Evolutionary conservation across 2,329 filamentous ascomycete species (phyloP).

Genomic region (Hymenoscyphus fructigenus): DNA sequence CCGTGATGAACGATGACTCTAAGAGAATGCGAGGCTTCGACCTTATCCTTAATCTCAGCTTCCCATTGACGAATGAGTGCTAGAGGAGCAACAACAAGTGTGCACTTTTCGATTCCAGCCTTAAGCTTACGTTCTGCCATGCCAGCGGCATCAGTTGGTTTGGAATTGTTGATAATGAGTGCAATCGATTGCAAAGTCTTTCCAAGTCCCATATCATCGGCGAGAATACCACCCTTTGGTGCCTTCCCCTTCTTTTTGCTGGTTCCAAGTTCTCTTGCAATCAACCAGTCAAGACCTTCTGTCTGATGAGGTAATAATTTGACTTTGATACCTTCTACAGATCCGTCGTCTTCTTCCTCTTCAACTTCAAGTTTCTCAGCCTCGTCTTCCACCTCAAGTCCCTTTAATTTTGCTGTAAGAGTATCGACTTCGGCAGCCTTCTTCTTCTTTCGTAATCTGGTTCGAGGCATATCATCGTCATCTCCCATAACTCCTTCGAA

Average conservation of each 20-base stretch:
- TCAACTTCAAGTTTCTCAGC: conserved; percentile 42
- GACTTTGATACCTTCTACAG: conserved; percentile 78
- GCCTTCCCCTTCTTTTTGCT: conserved; percentile 77
- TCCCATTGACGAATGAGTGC: conserved; percentile 98
- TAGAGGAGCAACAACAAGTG: conserved; percentile 87
- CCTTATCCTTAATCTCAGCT: conserved; percentile 81
- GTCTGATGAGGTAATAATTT: conserved; percentile 91
- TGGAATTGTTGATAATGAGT: conserved; percentile 79
- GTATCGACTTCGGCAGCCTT: conserved; percentile 35
- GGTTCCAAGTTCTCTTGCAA: conserved; percentile 81
- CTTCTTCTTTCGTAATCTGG: conserved; percentile 41
- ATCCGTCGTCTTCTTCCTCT: conserved; percentile 58
- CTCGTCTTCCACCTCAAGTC: conserved; percentile 42
- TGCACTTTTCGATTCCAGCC: conserved; percentile 70
- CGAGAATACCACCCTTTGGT: conserved; percentile 90
- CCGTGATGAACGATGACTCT: conserved; percentile 91
- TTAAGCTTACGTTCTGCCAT: conserved; percentile 67
- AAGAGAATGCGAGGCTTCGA: conserved; percentile 66
- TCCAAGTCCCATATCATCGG: conserved; percentile 95
- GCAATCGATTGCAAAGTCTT: conserved; percentile 95
- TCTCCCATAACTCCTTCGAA: conserved; percentile 79
- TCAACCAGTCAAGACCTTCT: conserved; percentile 94
- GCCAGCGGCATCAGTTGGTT: conserved; percentile 58
- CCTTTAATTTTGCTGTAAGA: conserved; percentile 38
- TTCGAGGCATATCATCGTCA: conserved; percentile 47